Base-by-base conservation (phyloP, 768 basidiomycete genomes). In the Rubroboletus satanas region DNA sequence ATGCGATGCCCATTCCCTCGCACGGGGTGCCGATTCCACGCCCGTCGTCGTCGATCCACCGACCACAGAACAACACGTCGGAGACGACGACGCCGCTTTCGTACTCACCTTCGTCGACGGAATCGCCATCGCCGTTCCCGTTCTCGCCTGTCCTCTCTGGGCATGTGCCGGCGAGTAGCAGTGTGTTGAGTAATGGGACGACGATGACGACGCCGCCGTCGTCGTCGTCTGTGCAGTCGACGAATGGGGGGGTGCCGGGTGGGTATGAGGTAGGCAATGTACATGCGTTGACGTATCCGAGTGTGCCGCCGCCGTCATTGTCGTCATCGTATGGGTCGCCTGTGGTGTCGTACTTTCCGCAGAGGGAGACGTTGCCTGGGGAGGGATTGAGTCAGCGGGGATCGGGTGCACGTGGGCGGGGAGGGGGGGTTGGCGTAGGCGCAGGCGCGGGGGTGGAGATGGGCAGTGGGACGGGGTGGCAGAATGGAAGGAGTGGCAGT, bases 251-350 rank as follows among this genome's bases (percentile, higher is more conserved):
- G 3, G 17, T 17, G 33, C 41, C 45, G 7, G 47, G 35, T n/a
- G 47, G 44, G 11, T 82, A 43, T 42, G 59, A 36, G 14, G 37
- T 50, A 21, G 49, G 55, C 7, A 45, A 45, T 81, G 5, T 75
- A 45, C 69, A 73, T 46, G 68, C 77, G 14, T 75, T 93, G 48
- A 80, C 88, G 5, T 93, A 93, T 62, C 90, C 90, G 0, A 85
- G 84, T 7, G 91, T 92, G 0, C 90, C 91, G 2, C 90, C 90
- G 11, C 90, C 90, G 4, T 88, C 87, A 2, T 70, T 90, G 28
- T 88, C 87, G 6, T 88, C 86, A 7, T 88, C 87, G 10, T 85
- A 89, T 60, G 90, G 90, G 14, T 87, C 85, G 6, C 85, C 87
- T 8, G 77, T 75, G 26, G 77, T 81, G 17, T 74, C 79, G 12